Evolutionary conservation across 1,284 basidiomycete species (phyloP), one percentile per base, ranked within the genome.

Genomic region (Moesziomyces parantarcticus): DNA sequence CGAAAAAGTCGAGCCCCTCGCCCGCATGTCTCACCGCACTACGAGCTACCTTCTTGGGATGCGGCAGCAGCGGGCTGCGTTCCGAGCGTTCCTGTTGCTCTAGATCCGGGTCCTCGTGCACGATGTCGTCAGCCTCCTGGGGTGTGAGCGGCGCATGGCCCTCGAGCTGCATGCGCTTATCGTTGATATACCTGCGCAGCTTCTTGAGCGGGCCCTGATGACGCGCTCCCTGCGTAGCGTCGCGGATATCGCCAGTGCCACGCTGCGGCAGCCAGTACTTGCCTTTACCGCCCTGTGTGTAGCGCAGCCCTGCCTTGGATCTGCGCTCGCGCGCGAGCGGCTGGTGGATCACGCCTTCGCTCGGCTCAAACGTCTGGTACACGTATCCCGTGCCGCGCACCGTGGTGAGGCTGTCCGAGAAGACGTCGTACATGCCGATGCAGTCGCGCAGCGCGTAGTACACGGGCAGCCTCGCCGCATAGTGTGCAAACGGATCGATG

Each of bases 361-460:
- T 92, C 1, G 96, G 95, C 81, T 99, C 96, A 81, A 96, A 98
- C 40, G 92, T 92, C 59, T 94, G 90, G 85, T 99, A 99, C 50
- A 92, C 92, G 87, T 98, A 94, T 1, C 94, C 93, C 71, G 92
- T 89, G 2, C 96, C 96, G 18, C 89, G 87, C 10, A 97, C 86
- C 0, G 96, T 99, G 14, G 89, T 87, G 70, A 92, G 90, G 14
- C 89, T 89, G 84, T 99, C 96, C 77, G 92, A 90, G 56, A 92
- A 86, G 34, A 99, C 92, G 80, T 99, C 97, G 70, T 90, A 89
- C 55, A 91, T 73, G 1, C 94, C 92, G 18, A 82, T 73, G 32
- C 78, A 76, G 57, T 99, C 96, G 3, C 92, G 88, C 68, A 95
- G 87, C 0, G 97, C 96, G 82, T 94, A 82, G 47, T 71, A 60